Percentiles rank a stretch among this genome's conserved stretches.
Conservation (phyloP, 192 early-diverging fungal genomes). For the Dimargaris verticillata region DNA sequence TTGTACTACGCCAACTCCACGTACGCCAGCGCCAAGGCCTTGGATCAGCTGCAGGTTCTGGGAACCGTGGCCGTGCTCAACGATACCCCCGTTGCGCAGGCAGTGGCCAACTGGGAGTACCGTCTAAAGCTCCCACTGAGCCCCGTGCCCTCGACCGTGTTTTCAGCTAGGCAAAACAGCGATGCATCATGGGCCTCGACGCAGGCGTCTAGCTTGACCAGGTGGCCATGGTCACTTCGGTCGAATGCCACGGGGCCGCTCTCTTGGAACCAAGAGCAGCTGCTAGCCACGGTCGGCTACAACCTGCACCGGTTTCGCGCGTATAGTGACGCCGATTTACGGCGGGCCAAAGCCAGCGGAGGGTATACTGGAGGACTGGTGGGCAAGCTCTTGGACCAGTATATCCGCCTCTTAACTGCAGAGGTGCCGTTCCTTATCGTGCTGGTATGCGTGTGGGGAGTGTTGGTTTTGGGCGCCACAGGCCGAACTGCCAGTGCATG, state of each 20-base stretch:
- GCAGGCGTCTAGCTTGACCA: no score
- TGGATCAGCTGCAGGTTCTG: neutral
- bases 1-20: slow-evolving; percentile 13
- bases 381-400: slow-evolving; percentile 21
- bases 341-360: slow-evolving; percentile 18
- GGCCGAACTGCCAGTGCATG: slow-evolving; percentile 13
- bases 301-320: slow-evolving; percentile 14
- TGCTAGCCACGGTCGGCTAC: neutral
- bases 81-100: neutral
- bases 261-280: no score
- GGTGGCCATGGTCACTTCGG: no score
- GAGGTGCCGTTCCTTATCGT: slow-evolving; percentile 20
- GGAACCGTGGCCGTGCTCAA: slow-evolving; percentile 4
- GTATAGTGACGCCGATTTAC: slow-evolving; percentile 16
- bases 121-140: neutral
- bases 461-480: slow-evolving; percentile 19
- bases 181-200: no score
- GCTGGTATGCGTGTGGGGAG: slow-evolving; percentile 21
- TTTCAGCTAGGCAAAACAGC: no score
- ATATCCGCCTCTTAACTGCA: slow-evolving; percentile 14
- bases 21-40: neutral
- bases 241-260: no score
- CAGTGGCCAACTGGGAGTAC: neutral
- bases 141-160: no score
- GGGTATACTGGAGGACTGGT: slow-evolving; percentile 29